phyloP scores from a whole-genome alignment of 371 early-diverging fungal genomes.

The Blastocladiella emersonii region DNA sequence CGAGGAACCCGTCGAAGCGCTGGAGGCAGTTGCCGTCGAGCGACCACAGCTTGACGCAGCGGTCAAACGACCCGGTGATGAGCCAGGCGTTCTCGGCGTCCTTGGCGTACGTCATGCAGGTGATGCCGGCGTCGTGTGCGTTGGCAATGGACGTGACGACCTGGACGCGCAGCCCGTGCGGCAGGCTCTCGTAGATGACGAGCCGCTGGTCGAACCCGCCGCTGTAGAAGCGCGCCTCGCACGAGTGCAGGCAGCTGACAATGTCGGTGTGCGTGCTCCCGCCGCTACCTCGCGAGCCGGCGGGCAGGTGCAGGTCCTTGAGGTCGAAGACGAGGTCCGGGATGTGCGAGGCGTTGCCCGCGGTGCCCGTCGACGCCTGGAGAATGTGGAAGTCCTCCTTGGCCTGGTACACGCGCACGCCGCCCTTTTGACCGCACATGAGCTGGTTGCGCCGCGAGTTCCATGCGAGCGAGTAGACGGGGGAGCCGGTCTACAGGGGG shows the following conservation, averaged over 20 bases:
- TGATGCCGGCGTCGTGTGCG: conserved; percentile 37
- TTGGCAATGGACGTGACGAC: conserved; percentile 19
- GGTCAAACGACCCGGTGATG: conserved; percentile 35
- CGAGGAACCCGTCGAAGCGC: conserved; percentile 32
- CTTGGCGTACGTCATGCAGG: conserved; percentile 35
- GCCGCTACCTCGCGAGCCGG: background rate
- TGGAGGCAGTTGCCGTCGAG: conserved; percentile 37
- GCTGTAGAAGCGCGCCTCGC: conserved; percentile 35
- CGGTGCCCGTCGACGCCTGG: conserved; percentile 8
- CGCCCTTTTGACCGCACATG: conserved; percentile 26
- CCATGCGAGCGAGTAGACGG: conserved; percentile 30
- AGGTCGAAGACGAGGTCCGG: background rate
- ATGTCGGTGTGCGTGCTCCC: conserved; percentile 25
- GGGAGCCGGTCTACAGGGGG: conserved; percentile 21
- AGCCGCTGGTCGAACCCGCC: conserved; percentile 37
- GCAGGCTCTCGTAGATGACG: conserved; percentile 33
- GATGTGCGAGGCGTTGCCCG: background rate
- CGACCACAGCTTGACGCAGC: conserved; percentile 39
- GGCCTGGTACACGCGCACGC: conserved; percentile 26
- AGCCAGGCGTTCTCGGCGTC: conserved; percentile 38
- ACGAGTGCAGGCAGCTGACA: conserved; percentile 31
- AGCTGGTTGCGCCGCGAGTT: conserved; percentile 33
- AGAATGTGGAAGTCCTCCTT: background rate
- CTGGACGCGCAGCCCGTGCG: conserved; percentile 27
- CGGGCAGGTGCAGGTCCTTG: background rate